Evolutionary conservation across 768 basidiomycete genomes (phyloP).

Genomic region (Hypholoma fasciculare): DNA sequence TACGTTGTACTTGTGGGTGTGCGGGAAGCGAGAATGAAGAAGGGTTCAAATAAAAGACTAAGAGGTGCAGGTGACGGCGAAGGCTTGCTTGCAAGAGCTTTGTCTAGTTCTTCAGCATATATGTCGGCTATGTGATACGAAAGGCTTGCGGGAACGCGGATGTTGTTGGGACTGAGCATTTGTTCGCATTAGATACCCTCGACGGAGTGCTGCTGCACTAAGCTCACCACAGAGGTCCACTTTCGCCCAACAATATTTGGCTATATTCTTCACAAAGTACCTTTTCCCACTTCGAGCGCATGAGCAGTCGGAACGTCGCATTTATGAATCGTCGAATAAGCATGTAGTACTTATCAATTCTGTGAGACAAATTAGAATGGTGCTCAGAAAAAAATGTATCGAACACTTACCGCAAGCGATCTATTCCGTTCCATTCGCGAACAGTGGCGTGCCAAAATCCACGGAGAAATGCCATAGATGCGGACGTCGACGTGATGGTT

Average conservation of each 20-base stretch:
- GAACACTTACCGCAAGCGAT: constrained; percentile 73
- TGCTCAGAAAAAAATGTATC: neutral
- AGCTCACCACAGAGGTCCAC: constrained; percentile 84
- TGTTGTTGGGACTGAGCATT: constrained; percentile 58
- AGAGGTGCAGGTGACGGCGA: constrained; percentile 50
- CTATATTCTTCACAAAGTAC: constrained; percentile 60
- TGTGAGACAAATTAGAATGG: constrained; percentile 27
- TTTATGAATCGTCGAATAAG: constrained; percentile 88
- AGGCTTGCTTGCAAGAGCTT: constrained; percentile 42
- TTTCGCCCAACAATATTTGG: constrained; percentile 58
- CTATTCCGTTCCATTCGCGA: constrained; percentile 92
- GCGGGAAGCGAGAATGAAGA: constrained; percentile 68
- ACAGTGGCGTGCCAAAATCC: constrained; percentile 93
- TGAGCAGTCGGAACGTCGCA: constrained; percentile 79
- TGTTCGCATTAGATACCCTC: constrained; percentile 5
- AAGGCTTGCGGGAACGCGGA: constrained; percentile 74
- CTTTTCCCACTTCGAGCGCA: constrained; percentile 67
- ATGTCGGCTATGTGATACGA: constrained; percentile 88
- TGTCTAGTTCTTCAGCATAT: constrained; percentile 88
- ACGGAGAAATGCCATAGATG: constrained; percentile 73
- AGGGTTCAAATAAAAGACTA: constrained; percentile 50
- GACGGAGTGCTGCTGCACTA: neutral
- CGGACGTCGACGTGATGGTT: constrained; percentile 53
- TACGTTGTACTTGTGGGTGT: constrained; percentile 66
- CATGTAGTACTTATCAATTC: constrained; percentile 98